Base-by-base conservation (phyloP, 805 yeast species). In the Lipomyces orientalis region DNA sequence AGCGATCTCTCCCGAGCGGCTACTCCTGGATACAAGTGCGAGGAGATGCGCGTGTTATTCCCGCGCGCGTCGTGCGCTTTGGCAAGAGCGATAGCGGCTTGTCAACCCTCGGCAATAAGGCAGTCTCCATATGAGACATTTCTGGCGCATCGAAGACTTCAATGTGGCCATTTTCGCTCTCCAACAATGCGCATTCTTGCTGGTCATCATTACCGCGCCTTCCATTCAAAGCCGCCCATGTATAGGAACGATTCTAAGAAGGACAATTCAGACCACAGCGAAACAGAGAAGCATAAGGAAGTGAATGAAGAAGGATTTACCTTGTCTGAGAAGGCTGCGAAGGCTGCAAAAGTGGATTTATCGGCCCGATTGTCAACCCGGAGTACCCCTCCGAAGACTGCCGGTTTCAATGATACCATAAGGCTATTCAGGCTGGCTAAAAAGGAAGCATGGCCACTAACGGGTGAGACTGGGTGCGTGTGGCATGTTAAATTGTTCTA, bases 391-490 rank as follows among this genome's bases (percentile, higher is more conserved):
- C 55, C 73, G 22, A 67, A 69, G 22, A 55, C 64, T 2, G 72
- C 71, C 6, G 74, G 74, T 14, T 31, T 70, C 7, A 64, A 72
- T 25, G 88, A 86, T 64, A 78, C 86, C 22, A 25, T 73, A 62
- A 76, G 90, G 54, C 77, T 90, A 35, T 82, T 89, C 61, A 78
- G 75, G 39, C 80, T 90, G n/a, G 86, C 90, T 0, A 83, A 79
- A 69, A 84, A 87, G 1, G 93, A 90, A 75, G 75, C 83, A 5
- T 79, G 80, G 64, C 84, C 88, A 2, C 81, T 90, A 73, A 71
- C 61, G 56, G 65, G 69, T 66, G 46, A 7, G 63, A 10, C 6
- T 39, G n/a, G 14, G 33, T 9, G 4, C 16, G 37, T 55, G 9
- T 34, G 16, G 34, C 22, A 34, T 33, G 5, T 1, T 4, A 14